Evolutionary conservation across 208 protist species (phyloP).

Genomic region (Tetramitus jugosus): DNA sequence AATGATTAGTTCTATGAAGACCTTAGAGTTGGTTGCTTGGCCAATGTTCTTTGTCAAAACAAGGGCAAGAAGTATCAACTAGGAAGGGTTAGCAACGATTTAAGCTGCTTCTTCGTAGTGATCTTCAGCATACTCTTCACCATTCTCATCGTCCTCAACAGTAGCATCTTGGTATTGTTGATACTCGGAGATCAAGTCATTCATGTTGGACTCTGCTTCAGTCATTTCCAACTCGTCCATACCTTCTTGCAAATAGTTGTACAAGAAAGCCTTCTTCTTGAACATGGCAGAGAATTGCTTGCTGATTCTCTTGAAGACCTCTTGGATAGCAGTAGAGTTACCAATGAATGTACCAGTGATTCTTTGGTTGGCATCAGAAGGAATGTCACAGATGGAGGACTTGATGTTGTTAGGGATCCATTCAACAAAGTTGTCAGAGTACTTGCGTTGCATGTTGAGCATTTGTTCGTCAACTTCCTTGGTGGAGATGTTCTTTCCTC

Average conservation of each 20-base stretch:
- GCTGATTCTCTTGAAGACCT: conserved; percentile 57
- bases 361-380: conserved; percentile 49
- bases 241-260: conserved; percentile 65
- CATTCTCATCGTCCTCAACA: conserved; percentile 27
- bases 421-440: conserved; percentile 53
- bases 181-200: conserved; percentile 61
- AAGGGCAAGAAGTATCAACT: too few species aligned
- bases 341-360: conserved; percentile 61
- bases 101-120: too few species aligned
- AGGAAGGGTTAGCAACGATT: too few species aligned
- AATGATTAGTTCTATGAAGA: too few species aligned
- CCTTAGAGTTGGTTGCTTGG: too few species aligned
- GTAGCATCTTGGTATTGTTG: conserved; percentile 55
- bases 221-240: conserved; percentile 54
- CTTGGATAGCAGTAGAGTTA: conserved; percentile 59
- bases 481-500: conserved; percentile 50
- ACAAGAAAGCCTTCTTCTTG: conserved; percentile 61
- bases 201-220: conserved; percentile 63
- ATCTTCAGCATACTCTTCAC: too few species aligned
- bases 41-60: too few species aligned
- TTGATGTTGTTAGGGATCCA: conserved; percentile 77
- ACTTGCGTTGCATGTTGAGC: conserved; percentile 56
- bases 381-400: conserved; percentile 50
- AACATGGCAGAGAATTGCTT: conserved; percentile 65
- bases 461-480: conserved; percentile 66